Percentiles rank a stretch among this genome's conserved stretches.
These are phyloP conservation scores for Phialocephala subalpina DNA, from an alignment of 2,329 filamentous ascomycete species.

Conservation along the genomic window DNA sequence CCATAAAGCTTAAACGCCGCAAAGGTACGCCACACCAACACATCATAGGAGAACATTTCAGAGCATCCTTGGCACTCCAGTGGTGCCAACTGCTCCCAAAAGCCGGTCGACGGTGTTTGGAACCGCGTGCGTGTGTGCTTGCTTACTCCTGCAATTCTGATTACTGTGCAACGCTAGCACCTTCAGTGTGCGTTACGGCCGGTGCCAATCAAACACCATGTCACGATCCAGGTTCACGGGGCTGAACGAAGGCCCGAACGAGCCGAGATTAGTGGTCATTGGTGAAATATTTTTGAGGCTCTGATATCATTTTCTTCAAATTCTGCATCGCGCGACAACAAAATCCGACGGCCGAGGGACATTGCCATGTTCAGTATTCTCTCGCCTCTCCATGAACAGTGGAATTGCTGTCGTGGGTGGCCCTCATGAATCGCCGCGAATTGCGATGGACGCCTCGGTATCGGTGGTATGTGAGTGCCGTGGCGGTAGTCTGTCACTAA, in stretches of 20 bases:
- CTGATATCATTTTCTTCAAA: neutral
- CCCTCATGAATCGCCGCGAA: neutral
- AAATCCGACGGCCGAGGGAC: neutral
- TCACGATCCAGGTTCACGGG: neutral
- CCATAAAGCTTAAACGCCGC: neutral
- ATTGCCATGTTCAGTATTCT: neutral
- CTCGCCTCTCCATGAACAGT: too few species aligned
- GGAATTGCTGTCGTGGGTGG: too few species aligned
- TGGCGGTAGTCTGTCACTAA: neutral
- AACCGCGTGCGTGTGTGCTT: neutral
- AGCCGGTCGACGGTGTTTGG: neutral
- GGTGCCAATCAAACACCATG: neutral
- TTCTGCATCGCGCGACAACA: neutral
- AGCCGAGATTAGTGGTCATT: neutral
- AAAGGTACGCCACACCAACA: neutral
- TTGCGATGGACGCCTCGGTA: neutral
- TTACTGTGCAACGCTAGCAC: conserved; percentile 3
- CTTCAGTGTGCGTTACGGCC: neutral
- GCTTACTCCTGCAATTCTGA: conserved; percentile 7
- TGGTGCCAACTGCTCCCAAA: neutral
- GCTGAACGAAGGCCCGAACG: neutral
- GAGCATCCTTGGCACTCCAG: neutral
- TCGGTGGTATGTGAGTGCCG: neutral
- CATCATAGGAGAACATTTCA: neutral
- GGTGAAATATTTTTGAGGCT: neutral